phyloP scores from a whole-genome alignment of 306 rosid species.

The Pyrus pyrifolia region DNA sequence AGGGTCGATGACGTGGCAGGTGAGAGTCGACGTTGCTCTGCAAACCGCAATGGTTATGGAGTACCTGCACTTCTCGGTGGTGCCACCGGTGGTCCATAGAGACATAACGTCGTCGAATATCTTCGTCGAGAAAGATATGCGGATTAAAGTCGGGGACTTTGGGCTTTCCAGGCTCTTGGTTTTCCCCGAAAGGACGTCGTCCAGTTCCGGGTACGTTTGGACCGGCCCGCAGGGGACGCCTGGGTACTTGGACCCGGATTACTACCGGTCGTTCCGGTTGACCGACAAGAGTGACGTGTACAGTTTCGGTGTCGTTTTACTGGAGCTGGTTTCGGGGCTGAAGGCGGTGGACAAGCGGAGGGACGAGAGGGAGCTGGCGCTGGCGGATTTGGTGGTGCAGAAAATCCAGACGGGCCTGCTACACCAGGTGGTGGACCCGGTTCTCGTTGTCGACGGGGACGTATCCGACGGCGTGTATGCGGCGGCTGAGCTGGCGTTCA shows the following conservation, averaged over 20 bases:
- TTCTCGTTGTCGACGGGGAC: slow-evolving; percentile 29
- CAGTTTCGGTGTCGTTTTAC: slow-evolving; percentile 80
- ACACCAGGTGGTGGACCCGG: slow-evolving; percentile 66
- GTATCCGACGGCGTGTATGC: slow-evolving; percentile 37
- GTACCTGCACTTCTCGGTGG: slow-evolving; percentile 77
- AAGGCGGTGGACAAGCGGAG: slow-evolving; percentile 74
- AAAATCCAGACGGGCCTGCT: slow-evolving; percentile 83
- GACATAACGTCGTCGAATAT: slow-evolving; percentile 84
- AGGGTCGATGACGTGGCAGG: slow-evolving; percentile 57
- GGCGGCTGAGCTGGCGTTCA: slow-evolving; percentile 82
- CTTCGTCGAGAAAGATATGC: slow-evolving; percentile 79
- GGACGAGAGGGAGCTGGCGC: slow-evolving; percentile 68
- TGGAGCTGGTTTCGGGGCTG: slow-evolving; percentile 70
- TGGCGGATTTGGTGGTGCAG: slow-evolving; percentile 79
- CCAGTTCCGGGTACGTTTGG: slow-evolving; percentile 60
- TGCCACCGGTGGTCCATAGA: slow-evolving; percentile 79
- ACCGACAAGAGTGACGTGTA: slow-evolving; percentile 97
- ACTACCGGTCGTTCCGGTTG: slow-evolving; percentile 77
- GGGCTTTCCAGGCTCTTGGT: slow-evolving; percentile 75
- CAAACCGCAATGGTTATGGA: slow-evolving; percentile 90
- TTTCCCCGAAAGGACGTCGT: slow-evolving; percentile 45
- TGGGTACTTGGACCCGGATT: slow-evolving; percentile 92
- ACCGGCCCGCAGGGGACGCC: slow-evolving; percentile 98
- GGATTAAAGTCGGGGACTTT: slow-evolving; percentile 89
- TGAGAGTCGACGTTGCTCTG: slow-evolving; percentile 64